Evolutionary conservation across 2,329 filamentous ascomycete species (phyloP), one percentile per base, ranked within the genome.

Genomic region (Colletotrichum australisinense): DNA sequence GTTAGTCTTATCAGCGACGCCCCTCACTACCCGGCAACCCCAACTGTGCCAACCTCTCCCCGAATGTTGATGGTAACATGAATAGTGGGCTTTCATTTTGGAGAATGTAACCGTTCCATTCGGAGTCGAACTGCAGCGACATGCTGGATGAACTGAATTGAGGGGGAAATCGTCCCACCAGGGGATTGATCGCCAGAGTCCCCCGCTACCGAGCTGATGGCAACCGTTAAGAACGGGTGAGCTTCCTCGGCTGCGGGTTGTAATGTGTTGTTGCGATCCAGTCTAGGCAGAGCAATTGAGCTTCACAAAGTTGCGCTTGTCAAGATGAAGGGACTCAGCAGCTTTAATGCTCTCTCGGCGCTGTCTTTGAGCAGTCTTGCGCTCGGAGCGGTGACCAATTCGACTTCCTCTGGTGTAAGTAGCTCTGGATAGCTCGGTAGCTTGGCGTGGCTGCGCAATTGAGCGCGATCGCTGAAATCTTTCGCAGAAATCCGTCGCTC

Each of bases 31-130:
- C 42, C 46, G 53, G 69, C 30, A 59, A 69, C 53, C 24, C 66
- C 66, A 32, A 32, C n/a, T 28, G 16, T n/a, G 42, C 62, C 46
- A 22, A 49, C 59, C 24, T 62, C 32, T 28, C 16, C 14, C 35
- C 11, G 9, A 42, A 12, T 49, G 14, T 55, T 64, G 42, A 70
- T 70, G 70, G 70, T 73, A 22, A 58, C 70, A 73, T 73, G 46
- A 70, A 70, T 70, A 70, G 70, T 70, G 70, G 70, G 46, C 67
- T 65, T 73, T 6, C n/a, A 16, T 7, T 68, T 60, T 64, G 67
- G 68, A 30, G 24, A 62, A 70, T 70, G 70, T 65, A 70, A 70
- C 70, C 67, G 67, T 73, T 59, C 26, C 67, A 73, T 73, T 70
- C 4, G 55, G n/a, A 14, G 35, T 49, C 22, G 52, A 42, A n/a